phyloP scores from a whole-genome alignment of 2,329 filamentous ascomycete genomes.

The Talaromyces islandicus region DNA sequence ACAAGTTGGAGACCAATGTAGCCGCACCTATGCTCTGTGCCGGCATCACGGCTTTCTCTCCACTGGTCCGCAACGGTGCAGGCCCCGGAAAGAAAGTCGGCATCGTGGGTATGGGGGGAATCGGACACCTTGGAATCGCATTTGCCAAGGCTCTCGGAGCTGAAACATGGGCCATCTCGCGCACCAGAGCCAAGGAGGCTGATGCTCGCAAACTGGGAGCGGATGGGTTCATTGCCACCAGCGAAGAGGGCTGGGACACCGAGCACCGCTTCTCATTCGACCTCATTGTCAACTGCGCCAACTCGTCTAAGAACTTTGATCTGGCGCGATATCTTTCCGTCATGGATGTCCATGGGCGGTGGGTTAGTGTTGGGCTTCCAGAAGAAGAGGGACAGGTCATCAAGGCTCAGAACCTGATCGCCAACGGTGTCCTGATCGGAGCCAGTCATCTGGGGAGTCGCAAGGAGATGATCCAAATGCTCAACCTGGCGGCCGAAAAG shows the following conservation, averaged over 20 bases:
- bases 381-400: constrained; percentile 67
- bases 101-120: constrained; percentile 64
- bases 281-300: constrained; percentile 68
- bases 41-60: constrained; percentile 42
- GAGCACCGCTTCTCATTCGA: constrained; percentile 51
- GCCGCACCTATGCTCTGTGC: constrained; percentile 33
- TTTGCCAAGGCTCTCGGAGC: constrained; percentile 63
- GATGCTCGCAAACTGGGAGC: constrained; percentile 56
- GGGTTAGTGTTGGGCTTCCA: constrained; percentile 74
- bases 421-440: constrained; percentile 67
- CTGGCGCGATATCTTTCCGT: constrained; percentile 64
- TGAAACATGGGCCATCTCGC: constrained; percentile 57
- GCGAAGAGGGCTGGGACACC: constrained; percentile 54
- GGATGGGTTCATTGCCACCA: constrained; percentile 55
- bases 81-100: constrained; percentile 64
- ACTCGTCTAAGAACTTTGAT: constrained; percentile 64
- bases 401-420: constrained; percentile 67
- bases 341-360: constrained; percentile 74
- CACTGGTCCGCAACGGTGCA: constrained; percentile 52
- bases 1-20: constrained; percentile 22
- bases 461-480: constrained; percentile 65
- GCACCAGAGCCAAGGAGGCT: constrained; percentile 54
- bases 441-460: constrained; percentile 66
- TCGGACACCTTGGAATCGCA: constrained; percentile 64
- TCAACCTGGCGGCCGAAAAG: constrained; percentile 65